phyloP scores from a whole-genome alignment of 192 early-diverging fungal species.

The Entophlyctis helioformis region DNA sequence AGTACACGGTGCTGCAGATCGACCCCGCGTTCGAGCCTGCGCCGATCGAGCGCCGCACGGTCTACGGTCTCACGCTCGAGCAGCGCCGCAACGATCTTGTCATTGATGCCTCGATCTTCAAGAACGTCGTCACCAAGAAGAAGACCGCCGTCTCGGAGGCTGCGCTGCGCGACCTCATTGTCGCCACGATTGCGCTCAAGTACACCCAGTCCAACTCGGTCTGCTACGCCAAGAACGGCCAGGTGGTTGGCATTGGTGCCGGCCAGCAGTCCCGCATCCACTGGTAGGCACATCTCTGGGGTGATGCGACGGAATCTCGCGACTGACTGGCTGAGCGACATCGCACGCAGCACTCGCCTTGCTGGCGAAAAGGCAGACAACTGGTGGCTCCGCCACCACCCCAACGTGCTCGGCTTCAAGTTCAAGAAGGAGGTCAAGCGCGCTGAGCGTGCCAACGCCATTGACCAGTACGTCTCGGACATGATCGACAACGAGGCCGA shows the following conservation, averaged over 20 bases:
- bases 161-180: constrained; percentile 75
- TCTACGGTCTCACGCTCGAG: constrained; percentile 83
- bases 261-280: constrained; percentile 99
- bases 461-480: constrained; percentile 86
- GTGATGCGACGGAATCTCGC: neutral
- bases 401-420: constrained; percentile 75
- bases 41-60: constrained; percentile 78
- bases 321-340: neutral
- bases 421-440: constrained; percentile 85
- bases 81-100: constrained; percentile 84
- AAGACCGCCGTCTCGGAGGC: constrained; percentile 42
- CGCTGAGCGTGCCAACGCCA: constrained; percentile 93
- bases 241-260: constrained; percentile 93
- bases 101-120: constrained; percentile 68
- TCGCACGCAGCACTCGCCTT: constrained; percentile 59
- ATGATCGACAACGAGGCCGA: constrained; percentile 70
- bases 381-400: constrained; percentile 98
- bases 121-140: constrained; percentile 78
- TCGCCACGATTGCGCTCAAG: constrained; percentile 96
- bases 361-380: constrained; percentile 99
- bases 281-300: constrained; percentile 38
- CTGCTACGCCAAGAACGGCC: constrained; percentile 95
- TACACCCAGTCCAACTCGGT: constrained; percentile 99
- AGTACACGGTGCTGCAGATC: constrained; percentile 92
- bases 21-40: constrained; percentile 83